These are phyloP conservation scores for Ganoderma meredithae DNA, from an alignment of 1,284 basidiomycete genomes.

Conservation along the genomic window DNA sequence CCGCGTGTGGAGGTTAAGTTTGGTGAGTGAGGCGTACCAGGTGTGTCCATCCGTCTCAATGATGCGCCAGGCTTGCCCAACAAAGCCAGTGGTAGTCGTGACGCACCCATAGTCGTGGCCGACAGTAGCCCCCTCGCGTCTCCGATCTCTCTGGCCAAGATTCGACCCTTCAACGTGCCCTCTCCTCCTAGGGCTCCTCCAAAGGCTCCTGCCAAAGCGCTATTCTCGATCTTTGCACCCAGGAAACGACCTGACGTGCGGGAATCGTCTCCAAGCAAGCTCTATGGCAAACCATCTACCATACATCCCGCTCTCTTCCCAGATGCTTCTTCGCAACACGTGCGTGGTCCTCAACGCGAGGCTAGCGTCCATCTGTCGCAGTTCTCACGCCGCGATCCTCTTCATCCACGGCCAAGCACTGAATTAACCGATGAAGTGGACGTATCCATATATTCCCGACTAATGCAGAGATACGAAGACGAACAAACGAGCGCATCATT, in stretches of 20 bases:
- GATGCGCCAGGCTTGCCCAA: not conserved
- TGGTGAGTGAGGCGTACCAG: constrained; percentile 6
- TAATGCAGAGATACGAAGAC: not conserved
- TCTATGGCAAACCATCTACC: constrained; percentile 9
- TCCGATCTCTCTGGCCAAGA: constrained; percentile 8
- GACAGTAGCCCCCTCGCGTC: constrained; percentile 24
- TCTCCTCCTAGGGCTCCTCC: constrained; percentile 29
- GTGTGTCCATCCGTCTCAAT: constrained; percentile 9
- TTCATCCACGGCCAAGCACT: not conserved
- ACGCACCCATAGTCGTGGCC: constrained; percentile 35
- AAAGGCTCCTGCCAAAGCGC: constrained; percentile 35
- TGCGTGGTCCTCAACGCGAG: constrained; percentile 59
- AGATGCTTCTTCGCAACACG: constrained; percentile 61
- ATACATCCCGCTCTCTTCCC: constrained; percentile 54
- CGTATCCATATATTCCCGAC: constrained; percentile 10
- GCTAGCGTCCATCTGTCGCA: constrained; percentile 32
- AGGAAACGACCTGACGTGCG: constrained; percentile 19
- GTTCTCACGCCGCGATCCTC: constrained; percentile 30
- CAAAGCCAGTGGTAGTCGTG: constrained; percentile 28
- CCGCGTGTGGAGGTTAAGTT: not conserved
- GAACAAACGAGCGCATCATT: not conserved
- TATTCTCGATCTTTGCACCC: constrained; percentile 44
- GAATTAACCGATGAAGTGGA: not conserved
- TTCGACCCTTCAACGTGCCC: not conserved
- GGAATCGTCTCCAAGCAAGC: constrained; percentile 10